phyloP scores from a whole-genome alignment of 2,329 filamentous ascomycete species.

The Penicillium concentricum region DNA sequence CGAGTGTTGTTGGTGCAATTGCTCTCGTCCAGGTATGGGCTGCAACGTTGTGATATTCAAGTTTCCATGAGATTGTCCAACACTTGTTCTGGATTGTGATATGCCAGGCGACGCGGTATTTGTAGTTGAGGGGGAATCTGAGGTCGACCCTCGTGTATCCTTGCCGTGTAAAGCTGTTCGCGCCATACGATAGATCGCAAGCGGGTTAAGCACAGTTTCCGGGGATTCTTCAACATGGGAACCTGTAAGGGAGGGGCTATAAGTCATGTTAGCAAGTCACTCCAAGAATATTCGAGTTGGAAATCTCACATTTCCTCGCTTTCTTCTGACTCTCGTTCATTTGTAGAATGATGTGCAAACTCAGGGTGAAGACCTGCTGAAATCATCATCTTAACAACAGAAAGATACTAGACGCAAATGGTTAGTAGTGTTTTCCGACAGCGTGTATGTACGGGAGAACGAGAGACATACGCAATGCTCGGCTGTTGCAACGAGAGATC shows the following conservation, averaged over 20 bases:
- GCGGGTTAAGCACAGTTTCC: slow-evolving; percentile 19
- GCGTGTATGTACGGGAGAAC: no score
- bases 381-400: slow-evolving; percentile 15
- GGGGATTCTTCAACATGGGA: slow-evolving; percentile 20
- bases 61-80: not conserved
- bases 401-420: slow-evolving; percentile 7
- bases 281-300: not conserved
- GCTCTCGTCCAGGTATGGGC: not conserved
- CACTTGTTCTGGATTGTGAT: not conserved
- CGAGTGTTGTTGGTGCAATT: not conserved
- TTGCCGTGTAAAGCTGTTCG: slow-evolving; percentile 19
- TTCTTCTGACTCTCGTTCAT: not conserved
- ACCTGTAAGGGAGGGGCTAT: slow-evolving; percentile 4
- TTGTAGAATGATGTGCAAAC: not conserved
- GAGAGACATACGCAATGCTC: slow-evolving; percentile 14
- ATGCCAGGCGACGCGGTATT: slow-evolving; percentile 1
- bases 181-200: slow-evolving; percentile 25
- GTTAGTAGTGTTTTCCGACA: not conserved
- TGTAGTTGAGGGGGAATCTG: slow-evolving; percentile 3
- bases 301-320: slow-evolving; percentile 3
- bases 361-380: slow-evolving; percentile 11
- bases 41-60: not conserved
- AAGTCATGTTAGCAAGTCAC: not conserved
- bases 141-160: slow-evolving; percentile 5
- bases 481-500: slow-evolving; percentile 15